phyloP scores from a whole-genome alignment of 73 alveolate species.

The Diophrys sp. region DNA sequence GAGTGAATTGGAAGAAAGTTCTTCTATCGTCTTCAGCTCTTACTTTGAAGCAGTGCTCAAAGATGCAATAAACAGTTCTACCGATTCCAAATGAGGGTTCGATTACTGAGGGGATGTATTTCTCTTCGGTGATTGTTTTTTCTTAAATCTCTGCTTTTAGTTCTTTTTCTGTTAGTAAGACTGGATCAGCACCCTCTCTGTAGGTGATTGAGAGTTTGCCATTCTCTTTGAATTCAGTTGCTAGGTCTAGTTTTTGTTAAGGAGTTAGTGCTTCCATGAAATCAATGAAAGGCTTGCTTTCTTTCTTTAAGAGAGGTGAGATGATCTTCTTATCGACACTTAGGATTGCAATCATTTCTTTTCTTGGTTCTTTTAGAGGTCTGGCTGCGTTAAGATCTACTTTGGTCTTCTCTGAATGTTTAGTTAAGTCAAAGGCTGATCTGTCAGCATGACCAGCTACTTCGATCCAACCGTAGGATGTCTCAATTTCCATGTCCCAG shows the following conservation, averaged over 20 bases:
- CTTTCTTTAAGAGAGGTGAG: conserved; percentile 81
- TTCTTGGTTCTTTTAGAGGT: conserved; percentile 80
- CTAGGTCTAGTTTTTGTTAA: conserved; percentile 69
- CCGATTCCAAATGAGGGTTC: conserved; percentile 99
- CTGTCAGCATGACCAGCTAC: conserved; percentile 99
- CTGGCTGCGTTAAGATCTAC: conserved; percentile 88
- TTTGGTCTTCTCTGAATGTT: conserved; percentile 86
- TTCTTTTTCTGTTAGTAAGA: conserved; percentile 8
- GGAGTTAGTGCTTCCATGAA: conserved; percentile 71
- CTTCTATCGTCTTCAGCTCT: conserved; percentile 87
- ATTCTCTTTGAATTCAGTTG: conserved; percentile 65
- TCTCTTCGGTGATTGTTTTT: conserved; percentile 90
- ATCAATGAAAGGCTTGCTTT: conserved; percentile 78
- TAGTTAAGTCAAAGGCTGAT: conserved; percentile 92
- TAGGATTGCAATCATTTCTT: conserved; percentile 60
- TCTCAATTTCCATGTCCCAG: conserved; percentile 99
- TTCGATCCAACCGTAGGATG: conserved; percentile 99
- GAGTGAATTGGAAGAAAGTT: conserved; percentile 90
- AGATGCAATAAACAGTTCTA: conserved; percentile 89
- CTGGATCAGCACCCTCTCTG: background rate
- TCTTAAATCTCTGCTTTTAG: conserved; percentile 77
- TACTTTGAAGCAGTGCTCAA: conserved; percentile 92
- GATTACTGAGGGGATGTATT: conserved; percentile 90
- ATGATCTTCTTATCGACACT: conserved; percentile 77
- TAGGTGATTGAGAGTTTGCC: conserved; percentile 56